A percentile compares a stretch with the other conserved stretches of the same genome.
Conservation (phyloP, 192 early-diverging fungal species). For the Linnemannia schmuckeri region DNA sequence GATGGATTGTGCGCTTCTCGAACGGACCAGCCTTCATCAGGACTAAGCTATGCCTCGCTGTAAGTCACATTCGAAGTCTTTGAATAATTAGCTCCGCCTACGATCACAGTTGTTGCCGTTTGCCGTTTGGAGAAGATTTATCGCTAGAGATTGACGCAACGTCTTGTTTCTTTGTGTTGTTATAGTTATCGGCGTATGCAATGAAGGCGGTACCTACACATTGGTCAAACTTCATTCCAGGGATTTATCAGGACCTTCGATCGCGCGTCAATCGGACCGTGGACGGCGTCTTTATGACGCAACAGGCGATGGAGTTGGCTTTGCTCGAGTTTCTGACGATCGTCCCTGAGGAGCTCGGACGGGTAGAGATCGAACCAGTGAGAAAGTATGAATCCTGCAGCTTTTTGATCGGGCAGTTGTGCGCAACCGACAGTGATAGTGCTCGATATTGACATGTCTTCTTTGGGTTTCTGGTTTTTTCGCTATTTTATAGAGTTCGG, state of each 20-base stretch:
- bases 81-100: not conserved
- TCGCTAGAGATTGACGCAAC: not conserved
- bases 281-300: constrained; percentile 31
- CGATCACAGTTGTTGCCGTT: not conserved
- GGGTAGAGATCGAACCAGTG: constrained; percentile 59
- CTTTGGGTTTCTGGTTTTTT: constrained; percentile 36
- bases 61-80: constrained; percentile 22
- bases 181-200: constrained; percentile 65
- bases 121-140: not conserved
- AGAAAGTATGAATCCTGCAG: constrained; percentile 52
- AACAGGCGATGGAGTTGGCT: constrained; percentile 43
- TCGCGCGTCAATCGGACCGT: constrained; percentile 38
- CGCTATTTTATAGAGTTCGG: constrained; percentile 28
- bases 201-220: constrained; percentile 60
- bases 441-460: constrained; percentile 30
- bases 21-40: constrained; percentile 63
- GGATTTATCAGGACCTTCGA: constrained; percentile 55
- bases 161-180: not conserved
- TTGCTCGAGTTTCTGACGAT: constrained; percentile 67
- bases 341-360: constrained; percentile 67
- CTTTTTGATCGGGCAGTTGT: not conserved
- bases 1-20: constrained; percentile 60
- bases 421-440: constrained; percentile 14
- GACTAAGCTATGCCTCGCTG: constrained; percentile 69
- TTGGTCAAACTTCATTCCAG: constrained; percentile 66